Base-by-base conservation (phyloP, 768 basidiomycete species). In the Roridomyces roridus region DNA sequence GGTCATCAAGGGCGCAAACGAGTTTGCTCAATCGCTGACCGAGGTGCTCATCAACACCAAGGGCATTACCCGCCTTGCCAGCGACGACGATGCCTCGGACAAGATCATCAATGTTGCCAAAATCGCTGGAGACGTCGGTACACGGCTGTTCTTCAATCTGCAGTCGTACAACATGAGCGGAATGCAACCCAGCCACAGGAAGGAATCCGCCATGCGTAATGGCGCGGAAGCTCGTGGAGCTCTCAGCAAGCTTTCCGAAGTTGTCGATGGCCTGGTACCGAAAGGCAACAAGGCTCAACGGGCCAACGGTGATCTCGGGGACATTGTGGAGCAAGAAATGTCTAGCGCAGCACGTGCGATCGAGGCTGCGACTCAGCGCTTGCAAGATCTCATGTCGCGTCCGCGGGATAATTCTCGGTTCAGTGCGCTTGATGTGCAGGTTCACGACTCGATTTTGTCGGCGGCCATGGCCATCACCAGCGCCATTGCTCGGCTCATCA, bases 301-400 rank as follows among this genome's bases (percentile, higher is more conserved):
- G 60, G 83, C 91, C 26, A 96, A 90, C 64, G 97, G 95, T 28
- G 91, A 98, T 69, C 90, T 99, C 59, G 95, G 96, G 18, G 91
- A 98, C 67, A 84, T 98, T 50, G 96, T 99, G 57, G 94, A 96
- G 74, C 88, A 90, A 67, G 97, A 98, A 77, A 98, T 99, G 97
- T 77, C 85, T 61, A 87, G 89, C 53, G 95, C 97, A 21, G 94
- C 97, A 5, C 82, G 84, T 53, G 95, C 96, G 5, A 99, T 99
- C 72, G 97, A 96, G 69, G 82, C 83, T 24, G 97, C 97, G 9
- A 98, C 96, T 0, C 83, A 86, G 68, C 90, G 94, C 37, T 74
- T 99, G 24, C 92, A 96, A 71, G 84, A 89, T 62, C 88, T 99
- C 70, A 97, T 98, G 84, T 79, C 88, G 23, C 89, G 95, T 25